Percentiles rank a stretch among this genome's conserved stretches.
Conservation (phyloP, 306 rosid species). For the Mimosa bimucronata region DNA sequence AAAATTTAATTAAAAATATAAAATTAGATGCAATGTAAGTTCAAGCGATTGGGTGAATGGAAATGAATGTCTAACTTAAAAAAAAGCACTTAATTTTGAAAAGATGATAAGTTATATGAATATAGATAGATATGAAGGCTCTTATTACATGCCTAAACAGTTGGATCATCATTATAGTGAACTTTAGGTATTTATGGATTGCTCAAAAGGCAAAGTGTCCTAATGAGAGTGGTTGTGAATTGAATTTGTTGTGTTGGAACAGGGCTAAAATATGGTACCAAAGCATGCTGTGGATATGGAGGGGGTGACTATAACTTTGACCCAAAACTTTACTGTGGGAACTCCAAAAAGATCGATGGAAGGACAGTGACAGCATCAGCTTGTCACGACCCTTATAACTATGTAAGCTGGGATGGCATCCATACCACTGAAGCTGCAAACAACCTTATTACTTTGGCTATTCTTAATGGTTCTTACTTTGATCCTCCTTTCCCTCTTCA, state of each 20-base stretch:
- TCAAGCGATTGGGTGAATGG: not conserved
- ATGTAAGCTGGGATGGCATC: constrained; percentile 95
- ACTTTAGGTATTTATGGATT: not conserved
- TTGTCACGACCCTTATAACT: constrained; percentile 71
- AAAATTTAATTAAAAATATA: not conserved
- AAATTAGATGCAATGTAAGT: not conserved
- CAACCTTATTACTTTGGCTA: constrained; percentile 68
- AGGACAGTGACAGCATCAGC: constrained; percentile 66
- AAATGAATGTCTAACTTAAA: not conserved
- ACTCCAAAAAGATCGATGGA: constrained; percentile 57
- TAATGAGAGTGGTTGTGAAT: not conserved
- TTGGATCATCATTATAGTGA: not conserved
- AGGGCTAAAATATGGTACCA: constrained; percentile 77
- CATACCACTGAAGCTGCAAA: constrained; percentile 93
- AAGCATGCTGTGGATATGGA: constrained; percentile 89
- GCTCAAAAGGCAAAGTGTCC: not conserved
- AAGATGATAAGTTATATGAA: not conserved
- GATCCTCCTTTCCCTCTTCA: constrained; percentile 71
- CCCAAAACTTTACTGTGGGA: constrained; percentile 63
- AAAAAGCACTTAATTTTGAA: not conserved
- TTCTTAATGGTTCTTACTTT: constrained; percentile 74
- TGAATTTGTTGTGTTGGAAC: constrained; percentile 14
- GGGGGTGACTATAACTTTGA: constrained; percentile 76
- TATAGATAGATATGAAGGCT: not conserved
- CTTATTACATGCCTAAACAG: not conserved